Evolutionary conservation across 169 alveolate species (phyloP), one percentile per base, ranked within the genome.

Genomic region (Plasmodium malariae): DNA sequence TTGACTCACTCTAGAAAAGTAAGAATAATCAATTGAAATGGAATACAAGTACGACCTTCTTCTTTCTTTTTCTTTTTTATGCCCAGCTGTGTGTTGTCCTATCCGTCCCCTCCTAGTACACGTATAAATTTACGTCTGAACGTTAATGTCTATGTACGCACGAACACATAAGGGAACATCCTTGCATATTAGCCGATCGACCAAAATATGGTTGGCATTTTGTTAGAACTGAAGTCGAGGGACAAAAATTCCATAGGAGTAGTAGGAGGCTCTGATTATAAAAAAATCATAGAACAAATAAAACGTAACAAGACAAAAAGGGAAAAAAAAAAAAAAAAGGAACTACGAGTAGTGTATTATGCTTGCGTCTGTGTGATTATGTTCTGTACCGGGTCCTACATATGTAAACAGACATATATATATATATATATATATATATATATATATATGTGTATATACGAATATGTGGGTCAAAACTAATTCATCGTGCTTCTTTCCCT

Each of bases 231-330:
- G 11, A 76, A 92, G 30, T 83, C 78, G 12, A 65, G 67, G 69
- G 72, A 21, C 9, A 12, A 68, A 14, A 34, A 19, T 26, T 6
- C 59, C 3, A 24, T 97, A 9, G 98, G 96, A 14, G 67, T 97
- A 51, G 97, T 96, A 9, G 97, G 98, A 55, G 98, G 98, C 6
- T 96, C 98, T 0, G 98, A 96, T 69, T 92, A 93, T 51, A 71
- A 63, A 14, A 96, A 96, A 36, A 89, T 95, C 12, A 55, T 55
- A 30, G 98, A 95, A 26, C 95, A 97, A 73, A 78, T 96, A 48
- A 63, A 91, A 54, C 93, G 95, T 60, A 89, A 92, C 55, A 9
- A 49, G 24, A 36, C 9, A 48, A 67, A 63, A 45, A 63, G 26
- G 36, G n/a, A 55, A 21, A 54, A 74, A 55, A 55, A 30, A 55